Base-by-base conservation (phyloP, 805 yeast genomes). In the Candida peoriensis region DNA sequence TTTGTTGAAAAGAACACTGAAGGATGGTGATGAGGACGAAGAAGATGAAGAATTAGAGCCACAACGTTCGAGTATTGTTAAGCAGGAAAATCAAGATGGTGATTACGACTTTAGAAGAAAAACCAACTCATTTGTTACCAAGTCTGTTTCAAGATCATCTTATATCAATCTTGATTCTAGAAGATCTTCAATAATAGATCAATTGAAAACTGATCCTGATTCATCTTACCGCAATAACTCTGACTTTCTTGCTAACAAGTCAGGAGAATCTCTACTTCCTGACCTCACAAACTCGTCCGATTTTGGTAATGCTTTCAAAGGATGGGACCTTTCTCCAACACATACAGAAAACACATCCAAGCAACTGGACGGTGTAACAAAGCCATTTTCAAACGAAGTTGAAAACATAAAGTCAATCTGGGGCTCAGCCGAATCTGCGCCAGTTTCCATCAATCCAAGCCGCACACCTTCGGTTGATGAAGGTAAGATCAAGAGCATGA, bases 201-300 rank as follows among this genome's bases (percentile, higher is more conserved):
- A 25, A 15, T 5, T 25, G 19, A 25, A 25, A 10, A 15, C 28
- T n/a, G 20, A 25, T 8, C 19, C 28, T 16, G 28, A 25, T 25
- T 12, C 18, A 8, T 16, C 28, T 5, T n/a, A n/a, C n/a, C 22
- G 4, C 17, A n/a, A 24, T 13, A 24, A 3, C 20, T 27, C 29
- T n/a, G 36, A 30, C 21, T 16, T 27, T 6, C 28, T 28, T 12
- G 37, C 24, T 20, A 33, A 44, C 18, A 20, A 36, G 8, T 40
- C 45, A 6, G 17, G n/a, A 3, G 46, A 34, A 6, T 8, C 35
- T 24, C 36, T 24, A 26, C 56, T 72, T 32, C 77, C 77, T 4
- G 72, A 72, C 40, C 32, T 70, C 19, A 63, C 74, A 1, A 61
- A 60, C 23, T 71, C 69, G 28, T 70, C 76, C 3, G 76, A 71